Base-by-base conservation (phyloP, 2,329 filamentous ascomycete genomes). In the Paracamarosporium sp. region DNA sequence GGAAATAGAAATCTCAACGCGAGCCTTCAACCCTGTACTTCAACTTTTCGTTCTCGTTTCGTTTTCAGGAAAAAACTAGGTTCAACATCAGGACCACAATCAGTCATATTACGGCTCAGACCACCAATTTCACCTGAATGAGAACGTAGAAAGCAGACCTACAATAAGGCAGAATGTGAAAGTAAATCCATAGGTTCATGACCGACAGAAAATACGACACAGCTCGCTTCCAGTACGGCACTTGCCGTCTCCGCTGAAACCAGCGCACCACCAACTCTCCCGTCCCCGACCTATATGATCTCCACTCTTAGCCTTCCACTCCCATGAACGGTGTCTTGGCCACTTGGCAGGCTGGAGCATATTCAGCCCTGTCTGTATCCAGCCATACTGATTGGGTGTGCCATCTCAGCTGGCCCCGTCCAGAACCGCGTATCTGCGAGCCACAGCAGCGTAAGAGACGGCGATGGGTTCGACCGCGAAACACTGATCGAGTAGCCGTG, bases 391-490 rank as follows among this genome's bases (percentile, higher is more conserved):
- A 44, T 44, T 44, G 40, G 40, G 20, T 24, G 27, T 8, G 6
- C 3, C 11, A 27, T 17, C n/a, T 44, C 40, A 44, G 40, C 40
- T 44, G 40, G 40, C 40, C 40, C 40, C 22, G 12, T 41, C 11
- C 40, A 12, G n/a, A 20, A 43, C 27, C 40, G 40, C 24, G 40
- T 44, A 44, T 44, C 40, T 44, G 35, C 5, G 36, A 55, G 44
- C 53, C 53, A 55, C 44, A 31, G 43, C 28, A 38, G 31, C 30
- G 43, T 47, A 44, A 54, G 47, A 28, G 27, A 24, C 43, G 22
- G 31, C 13, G 2, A 17, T 31, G 15, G 15, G 20, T 50, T 43
- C 27, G 22, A 31, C 20, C 43, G 43, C 22, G 33, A 15, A 36
- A 7, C 17, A 24, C 5, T 11, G 8, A n/a, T 13, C 27, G 31